These are phyloP conservation scores for Zasmidium angulare DNA, from an alignment of 2,329 filamentous ascomycete genomes.

Conservation along the genomic window DNA sequence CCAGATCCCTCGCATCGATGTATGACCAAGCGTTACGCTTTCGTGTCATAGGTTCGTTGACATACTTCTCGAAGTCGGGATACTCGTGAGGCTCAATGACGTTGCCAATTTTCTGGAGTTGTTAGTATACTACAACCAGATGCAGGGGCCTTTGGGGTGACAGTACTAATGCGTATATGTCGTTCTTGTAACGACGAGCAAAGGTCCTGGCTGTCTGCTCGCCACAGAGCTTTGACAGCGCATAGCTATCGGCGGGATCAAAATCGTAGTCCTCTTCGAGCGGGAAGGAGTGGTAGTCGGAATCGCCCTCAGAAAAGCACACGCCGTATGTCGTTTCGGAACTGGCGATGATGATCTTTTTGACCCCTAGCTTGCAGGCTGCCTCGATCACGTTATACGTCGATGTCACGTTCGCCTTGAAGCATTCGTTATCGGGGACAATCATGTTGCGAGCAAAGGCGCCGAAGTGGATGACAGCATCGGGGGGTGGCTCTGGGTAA, in stretches of 20 bases:
- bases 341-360: constrained; percentile 62
- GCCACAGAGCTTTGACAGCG: constrained; percentile 59
- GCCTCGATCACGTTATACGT: constrained; percentile 66
- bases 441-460: constrained; percentile 62
- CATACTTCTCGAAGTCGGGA: constrained; percentile 53
- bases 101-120: constrained; percentile 53
- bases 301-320: constrained; percentile 60
- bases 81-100: constrained; percentile 65
- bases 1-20: constrained; percentile 62
- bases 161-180: constrained; percentile 56
- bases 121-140: neutral
- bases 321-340: constrained; percentile 63
- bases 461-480: constrained; percentile 63
- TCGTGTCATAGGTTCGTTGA: constrained; percentile 51
- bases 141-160: too few species aligned
- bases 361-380: constrained; percentile 60
- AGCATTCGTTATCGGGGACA: constrained; percentile 61
- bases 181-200: constrained; percentile 54
- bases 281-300: constrained; percentile 58
- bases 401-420: constrained; percentile 54
- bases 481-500: constrained; percentile 48
- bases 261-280: constrained; percentile 60
- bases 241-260: constrained; percentile 63
- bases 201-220: constrained; percentile 60
- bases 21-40: constrained; percentile 64